A percentile compares a stretch with the other conserved stretches of the same genome.
Evolutionary conservation across 2,329 filamentous ascomycete species (phyloP).

Genomic region (Aspergillus glaucus): DNA sequence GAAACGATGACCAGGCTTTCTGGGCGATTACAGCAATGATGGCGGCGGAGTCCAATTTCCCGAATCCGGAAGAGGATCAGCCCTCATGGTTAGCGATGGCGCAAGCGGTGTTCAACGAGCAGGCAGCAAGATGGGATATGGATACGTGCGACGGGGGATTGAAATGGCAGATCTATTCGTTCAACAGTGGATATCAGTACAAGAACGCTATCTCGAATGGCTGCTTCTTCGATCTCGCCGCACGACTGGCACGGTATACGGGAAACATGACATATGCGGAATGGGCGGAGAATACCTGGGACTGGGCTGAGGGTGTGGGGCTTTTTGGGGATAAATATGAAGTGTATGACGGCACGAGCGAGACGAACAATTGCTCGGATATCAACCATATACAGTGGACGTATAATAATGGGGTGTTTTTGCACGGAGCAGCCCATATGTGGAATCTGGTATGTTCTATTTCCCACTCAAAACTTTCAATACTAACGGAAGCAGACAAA

Average conservation of each 20-base stretch:
- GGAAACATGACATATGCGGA: conserved; percentile 24
- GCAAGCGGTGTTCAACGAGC: conserved; percentile 71
- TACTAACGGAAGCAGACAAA: conserved; percentile 19
- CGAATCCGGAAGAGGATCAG: conserved; percentile 55
- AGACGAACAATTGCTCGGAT: conserved; percentile 42
- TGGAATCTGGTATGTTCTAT: conserved; percentile 41
- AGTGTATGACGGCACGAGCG: conserved; percentile 48
- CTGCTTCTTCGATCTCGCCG: conserved; percentile 9
- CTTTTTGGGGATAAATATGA: conserved; percentile 43
- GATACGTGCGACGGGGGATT: conserved; percentile 63
- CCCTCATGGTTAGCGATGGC: conserved; percentile 68
- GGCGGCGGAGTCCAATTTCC: conserved; percentile 68
- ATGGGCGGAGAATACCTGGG: conserved; percentile 61
- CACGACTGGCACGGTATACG: conserved; percentile 10
- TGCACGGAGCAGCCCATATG: conserved; percentile 50
- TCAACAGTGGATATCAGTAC: conserved; percentile 5
- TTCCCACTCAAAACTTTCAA: neutral
- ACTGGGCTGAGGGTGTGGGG: conserved; percentile 46
- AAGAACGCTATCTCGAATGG: conserved; percentile 12
- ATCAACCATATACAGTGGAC: conserved; percentile 47
- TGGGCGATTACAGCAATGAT: conserved; percentile 73
- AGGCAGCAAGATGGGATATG: conserved; percentile 62
- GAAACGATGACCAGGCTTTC: conserved; percentile 58
- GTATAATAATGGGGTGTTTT: conserved; percentile 48
- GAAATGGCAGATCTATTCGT: conserved; percentile 14